Conservation (phyloP, 1,139 yeast genomes). For the Diutina scorzettiae region DNA sequence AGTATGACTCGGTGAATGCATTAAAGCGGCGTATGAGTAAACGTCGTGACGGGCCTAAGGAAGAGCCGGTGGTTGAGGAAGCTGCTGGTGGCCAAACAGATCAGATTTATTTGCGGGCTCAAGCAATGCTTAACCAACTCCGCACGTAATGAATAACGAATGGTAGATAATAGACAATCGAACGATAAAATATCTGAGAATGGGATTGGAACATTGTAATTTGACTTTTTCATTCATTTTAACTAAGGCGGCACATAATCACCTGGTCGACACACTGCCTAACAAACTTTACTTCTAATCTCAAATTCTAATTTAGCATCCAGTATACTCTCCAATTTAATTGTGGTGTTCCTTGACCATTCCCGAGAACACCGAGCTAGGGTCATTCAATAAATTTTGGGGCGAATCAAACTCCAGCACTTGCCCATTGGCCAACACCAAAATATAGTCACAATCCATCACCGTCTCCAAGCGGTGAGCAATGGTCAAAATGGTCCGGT, state of each 20-base stretch:
- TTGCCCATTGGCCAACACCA: slow-evolving; percentile 57
- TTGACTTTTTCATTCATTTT: neutral
- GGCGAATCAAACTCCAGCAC: slow-evolving; percentile 66
- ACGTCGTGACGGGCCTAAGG: neutral
- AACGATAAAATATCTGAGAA: neutral
- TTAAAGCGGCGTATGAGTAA: slow-evolving; percentile 27
- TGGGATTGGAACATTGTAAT: no score
- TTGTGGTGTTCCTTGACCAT: slow-evolving; percentile 3
- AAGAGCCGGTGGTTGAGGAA: neutral
- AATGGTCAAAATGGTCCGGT: slow-evolving; percentile 64
- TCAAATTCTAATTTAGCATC: no score
- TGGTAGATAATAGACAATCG: neutral
- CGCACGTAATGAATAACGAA: slow-evolving; percentile 2
- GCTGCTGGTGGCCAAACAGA: neutral
- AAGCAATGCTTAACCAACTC: slow-evolving; percentile 4
- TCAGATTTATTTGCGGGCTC: slow-evolving; percentile 3
- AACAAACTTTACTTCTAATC: no score
- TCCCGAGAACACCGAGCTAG: slow-evolving; percentile 34
- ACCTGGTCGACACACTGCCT: no score
- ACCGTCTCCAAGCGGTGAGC: slow-evolving; percentile 81
- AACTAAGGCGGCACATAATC: no score
- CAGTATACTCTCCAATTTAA: no score
- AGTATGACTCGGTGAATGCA: slow-evolving; percentile 30
- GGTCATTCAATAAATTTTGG: slow-evolving; percentile 28
- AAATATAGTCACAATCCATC: slow-evolving; percentile 62